Conservation (phyloP, 164 flowering plant genomes). For the Vitis amurensis region DNA sequence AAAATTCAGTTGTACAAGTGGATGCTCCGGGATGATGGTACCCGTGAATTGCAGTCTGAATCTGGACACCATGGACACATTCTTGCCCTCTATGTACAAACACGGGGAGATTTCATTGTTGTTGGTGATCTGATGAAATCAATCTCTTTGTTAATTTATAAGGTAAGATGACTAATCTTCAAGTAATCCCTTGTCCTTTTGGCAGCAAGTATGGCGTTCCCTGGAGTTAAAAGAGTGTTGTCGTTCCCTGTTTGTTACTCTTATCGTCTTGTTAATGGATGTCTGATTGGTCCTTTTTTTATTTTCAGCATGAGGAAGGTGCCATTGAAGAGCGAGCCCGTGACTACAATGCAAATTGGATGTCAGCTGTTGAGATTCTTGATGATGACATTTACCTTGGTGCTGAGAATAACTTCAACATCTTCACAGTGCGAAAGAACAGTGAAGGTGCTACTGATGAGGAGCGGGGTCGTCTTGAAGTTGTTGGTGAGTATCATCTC, state of each 20-base stretch:
- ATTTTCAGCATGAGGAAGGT: conserved; percentile 89
- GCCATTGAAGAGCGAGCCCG: conserved; percentile 96
- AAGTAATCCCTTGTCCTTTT: background rate
- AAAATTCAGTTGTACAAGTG: conserved; percentile 96
- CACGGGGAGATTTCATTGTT: conserved; percentile 96
- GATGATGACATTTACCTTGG: conserved; percentile 95
- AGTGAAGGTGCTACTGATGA: conserved; percentile 98
- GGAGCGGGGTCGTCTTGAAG: conserved; percentile 89
- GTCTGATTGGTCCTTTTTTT: background rate
- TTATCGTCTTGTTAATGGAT: background rate
- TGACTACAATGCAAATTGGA: conserved; percentile 97
- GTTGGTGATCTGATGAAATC: conserved; percentile 99
- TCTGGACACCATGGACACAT: conserved; percentile 99
- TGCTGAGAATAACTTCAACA: conserved; percentile 86
- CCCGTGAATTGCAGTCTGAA: conserved; percentile 87
- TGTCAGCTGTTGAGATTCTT: conserved; percentile 94
- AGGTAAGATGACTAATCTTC: conserved; percentile 45
- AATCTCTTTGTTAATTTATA: conserved; percentile 81
- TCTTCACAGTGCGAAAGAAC: conserved; percentile 87
- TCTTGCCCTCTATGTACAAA: conserved; percentile 91
- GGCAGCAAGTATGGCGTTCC: too few relatives aligned
- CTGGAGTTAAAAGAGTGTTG: too few relatives aligned
- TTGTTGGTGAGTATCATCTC: conserved; percentile 91
- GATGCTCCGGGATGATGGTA: conserved; percentile 95
- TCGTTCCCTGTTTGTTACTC: background rate